Evolutionary conservation across 1,139 yeast species (phyloP).

Genomic region (Entelexis sorbosivorans): DNA sequence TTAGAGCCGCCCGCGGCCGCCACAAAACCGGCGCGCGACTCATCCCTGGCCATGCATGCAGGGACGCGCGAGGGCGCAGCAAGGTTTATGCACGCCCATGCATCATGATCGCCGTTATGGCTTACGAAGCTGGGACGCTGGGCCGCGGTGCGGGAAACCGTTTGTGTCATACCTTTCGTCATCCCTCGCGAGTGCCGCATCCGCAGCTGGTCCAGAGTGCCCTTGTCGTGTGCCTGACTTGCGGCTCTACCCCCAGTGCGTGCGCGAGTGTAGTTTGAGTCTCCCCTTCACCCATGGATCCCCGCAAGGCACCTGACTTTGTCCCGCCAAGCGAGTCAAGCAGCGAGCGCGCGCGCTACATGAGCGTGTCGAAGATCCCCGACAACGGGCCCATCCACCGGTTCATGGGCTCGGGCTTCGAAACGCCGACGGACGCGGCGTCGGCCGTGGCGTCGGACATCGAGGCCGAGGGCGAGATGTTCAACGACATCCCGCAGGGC

Average conservation of each 20-base stretch:
- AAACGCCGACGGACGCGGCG: slow-evolving; percentile 15
- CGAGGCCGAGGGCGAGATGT: slow-evolving; percentile 6
- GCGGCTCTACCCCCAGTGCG: not conserved
- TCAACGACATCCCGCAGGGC: slow-evolving; percentile 21
- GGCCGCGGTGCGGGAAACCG: not conserved
- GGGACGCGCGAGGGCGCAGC: not conserved
- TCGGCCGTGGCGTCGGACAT: slow-evolving; percentile 9
- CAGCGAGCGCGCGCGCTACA: slow-evolving; percentile 23
- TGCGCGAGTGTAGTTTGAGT: not conserved
- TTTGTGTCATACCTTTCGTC: not conserved
- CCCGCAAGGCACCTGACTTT: slow-evolving; percentile 32
- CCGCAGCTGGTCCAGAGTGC: not conserved
- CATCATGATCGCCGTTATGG: slow-evolving; percentile 1
- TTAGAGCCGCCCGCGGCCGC: no score
- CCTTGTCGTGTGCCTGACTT: not conserved
- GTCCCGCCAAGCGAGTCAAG: slow-evolving; percentile 30
- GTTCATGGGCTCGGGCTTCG: slow-evolving; percentile 43
- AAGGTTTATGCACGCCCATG: slow-evolving; percentile 5
- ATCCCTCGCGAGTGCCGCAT: not conserved
- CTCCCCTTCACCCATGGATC: slow-evolving; percentile 30
- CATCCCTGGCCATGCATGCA: no score
- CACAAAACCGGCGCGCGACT: no score
- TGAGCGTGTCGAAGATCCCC: slow-evolving; percentile 39
- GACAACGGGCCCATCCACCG: slow-evolving; percentile 56
- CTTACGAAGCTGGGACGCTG: slow-evolving; percentile 1